Conservation (phyloP, 106 monocot species). For the Iris macrosiphon region DNA sequence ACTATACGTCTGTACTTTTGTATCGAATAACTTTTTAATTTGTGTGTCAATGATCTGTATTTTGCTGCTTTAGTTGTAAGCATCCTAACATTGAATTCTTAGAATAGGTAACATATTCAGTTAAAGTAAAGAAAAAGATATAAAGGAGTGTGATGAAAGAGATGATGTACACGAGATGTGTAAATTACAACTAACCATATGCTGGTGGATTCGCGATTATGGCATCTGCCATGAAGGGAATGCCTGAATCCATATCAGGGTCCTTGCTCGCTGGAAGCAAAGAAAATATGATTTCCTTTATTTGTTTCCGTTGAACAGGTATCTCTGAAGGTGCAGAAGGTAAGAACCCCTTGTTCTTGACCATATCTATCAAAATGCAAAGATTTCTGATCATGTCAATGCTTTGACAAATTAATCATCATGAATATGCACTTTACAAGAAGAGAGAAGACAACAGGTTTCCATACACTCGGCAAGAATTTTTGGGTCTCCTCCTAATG, state of each 20-base stretch:
- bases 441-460: neutral
- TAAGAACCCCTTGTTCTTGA: slow-evolving; percentile 96
- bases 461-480: slow-evolving; percentile 84
- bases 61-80: too few species aligned
- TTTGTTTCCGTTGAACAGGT: slow-evolving; percentile 78
- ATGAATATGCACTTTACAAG: neutral
- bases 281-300: slow-evolving; percentile 92
- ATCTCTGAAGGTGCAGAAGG: slow-evolving; percentile 91
- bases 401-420: neutral
- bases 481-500: slow-evolving; percentile 92
- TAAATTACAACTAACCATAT: slow-evolving; percentile 53
- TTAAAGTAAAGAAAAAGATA: neutral
- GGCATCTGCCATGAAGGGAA: slow-evolving; percentile 86
- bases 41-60: too few species aligned
- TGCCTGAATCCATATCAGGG: slow-evolving; percentile 75
- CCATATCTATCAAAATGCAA: slow-evolving; percentile 68
- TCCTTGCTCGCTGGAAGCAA: slow-evolving; percentile 84
- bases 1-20: too few species aligned
- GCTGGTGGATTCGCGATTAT: slow-evolving; percentile 98
- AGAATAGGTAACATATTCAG: too few species aligned
- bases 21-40: too few species aligned
- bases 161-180: neutral
- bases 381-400: neutral
- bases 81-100: too few species aligned
- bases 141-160: neutral